Conservation (phyloP, 2,329 filamentous ascomycete species). For the Neonectria punicea region DNA sequence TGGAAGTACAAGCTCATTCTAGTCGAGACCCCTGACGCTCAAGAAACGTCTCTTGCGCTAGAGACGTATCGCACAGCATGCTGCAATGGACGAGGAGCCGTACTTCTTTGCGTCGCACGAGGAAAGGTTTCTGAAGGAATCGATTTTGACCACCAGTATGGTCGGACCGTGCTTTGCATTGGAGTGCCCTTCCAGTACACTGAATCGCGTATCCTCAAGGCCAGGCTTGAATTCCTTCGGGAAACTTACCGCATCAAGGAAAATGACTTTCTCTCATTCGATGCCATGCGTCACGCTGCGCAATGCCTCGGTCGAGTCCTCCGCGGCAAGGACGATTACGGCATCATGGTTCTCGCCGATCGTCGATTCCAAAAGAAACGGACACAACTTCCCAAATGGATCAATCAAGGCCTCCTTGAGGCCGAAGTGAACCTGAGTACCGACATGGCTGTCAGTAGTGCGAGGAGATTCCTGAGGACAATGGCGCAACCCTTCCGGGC, state of each 20-base stretch:
- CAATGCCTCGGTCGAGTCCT: constrained; percentile 96
- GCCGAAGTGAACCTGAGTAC: constrained; percentile 91
- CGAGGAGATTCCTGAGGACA: constrained; percentile 86
- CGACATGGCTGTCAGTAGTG: constrained; percentile 91
- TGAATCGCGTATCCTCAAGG: constrained; percentile 95
- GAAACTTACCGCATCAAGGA: constrained; percentile 97
- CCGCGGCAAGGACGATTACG: constrained; percentile 97
- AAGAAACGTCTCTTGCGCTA: constrained; percentile 93
- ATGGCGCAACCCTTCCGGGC: constrained; percentile 93
- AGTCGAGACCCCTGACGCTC: constrained; percentile 96
- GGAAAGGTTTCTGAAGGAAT: constrained; percentile 98
- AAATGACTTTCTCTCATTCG: constrained; percentile 97
- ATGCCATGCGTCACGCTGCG: constrained; percentile 98
- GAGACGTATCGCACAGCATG: constrained; percentile 98
- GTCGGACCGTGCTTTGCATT: constrained; percentile 93
- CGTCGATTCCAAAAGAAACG: constrained; percentile 93
- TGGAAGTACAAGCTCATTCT: constrained; percentile 99
- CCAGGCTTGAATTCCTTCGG: constrained; percentile 92
- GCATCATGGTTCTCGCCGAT: constrained; percentile 99
- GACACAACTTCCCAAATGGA: constrained; percentile 94
- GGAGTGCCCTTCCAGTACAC: constrained; percentile 99
- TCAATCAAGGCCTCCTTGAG: constrained; percentile 86
- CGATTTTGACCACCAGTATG: constrained; percentile 99
- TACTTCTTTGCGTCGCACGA: constrained; percentile 93
- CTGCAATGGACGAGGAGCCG: constrained; percentile 93